phyloP scores from a whole-genome alignment of 352 stramenopile species.

The Globisporangium rhizosaccharum region DNA sequence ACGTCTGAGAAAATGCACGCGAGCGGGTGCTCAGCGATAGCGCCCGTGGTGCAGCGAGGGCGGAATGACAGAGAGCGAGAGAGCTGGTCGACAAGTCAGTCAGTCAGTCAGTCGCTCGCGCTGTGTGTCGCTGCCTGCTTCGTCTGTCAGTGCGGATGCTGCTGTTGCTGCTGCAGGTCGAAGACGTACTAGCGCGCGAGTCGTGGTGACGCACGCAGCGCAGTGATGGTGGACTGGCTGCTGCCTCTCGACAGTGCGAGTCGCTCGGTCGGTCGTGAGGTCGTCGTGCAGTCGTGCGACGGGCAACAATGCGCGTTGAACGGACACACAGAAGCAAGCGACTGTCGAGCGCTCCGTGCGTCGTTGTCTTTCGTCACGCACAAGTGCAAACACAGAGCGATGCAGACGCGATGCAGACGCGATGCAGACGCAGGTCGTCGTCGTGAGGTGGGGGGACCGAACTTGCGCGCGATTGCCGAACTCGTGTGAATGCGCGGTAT shows the following conservation, averaged over 20 bases:
- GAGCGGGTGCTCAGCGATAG: neutral
- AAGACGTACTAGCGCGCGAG: too few species aligned
- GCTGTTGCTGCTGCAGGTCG: neutral
- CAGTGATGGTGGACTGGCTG: neutral
- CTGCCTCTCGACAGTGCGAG: neutral
- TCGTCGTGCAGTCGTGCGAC: neutral
- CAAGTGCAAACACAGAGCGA: too few species aligned
- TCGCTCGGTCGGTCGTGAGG: neutral
- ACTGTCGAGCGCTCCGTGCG: too few species aligned
- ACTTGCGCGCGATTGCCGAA: too few species aligned
- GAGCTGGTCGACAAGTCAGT: conserved; percentile 1
- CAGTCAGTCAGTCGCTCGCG: neutral
- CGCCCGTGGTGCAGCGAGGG: neutral
- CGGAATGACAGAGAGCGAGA: neutral
- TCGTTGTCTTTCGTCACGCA: too few species aligned
- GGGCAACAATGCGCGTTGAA: too few species aligned
- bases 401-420: too few species aligned
- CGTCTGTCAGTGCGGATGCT: neutral
- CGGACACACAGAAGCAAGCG: too few species aligned
- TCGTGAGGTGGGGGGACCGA: too few species aligned
- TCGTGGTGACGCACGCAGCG: neutral
- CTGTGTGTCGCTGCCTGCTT: neutral
- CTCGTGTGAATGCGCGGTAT: too few species aligned
- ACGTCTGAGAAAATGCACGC: too few species aligned
- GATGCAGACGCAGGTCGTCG: too few species aligned